These are phyloP conservation scores for Rhodamnia rubescens DNA, from an alignment of 345 rosid genomes.

Conservation along the genomic window DNA sequence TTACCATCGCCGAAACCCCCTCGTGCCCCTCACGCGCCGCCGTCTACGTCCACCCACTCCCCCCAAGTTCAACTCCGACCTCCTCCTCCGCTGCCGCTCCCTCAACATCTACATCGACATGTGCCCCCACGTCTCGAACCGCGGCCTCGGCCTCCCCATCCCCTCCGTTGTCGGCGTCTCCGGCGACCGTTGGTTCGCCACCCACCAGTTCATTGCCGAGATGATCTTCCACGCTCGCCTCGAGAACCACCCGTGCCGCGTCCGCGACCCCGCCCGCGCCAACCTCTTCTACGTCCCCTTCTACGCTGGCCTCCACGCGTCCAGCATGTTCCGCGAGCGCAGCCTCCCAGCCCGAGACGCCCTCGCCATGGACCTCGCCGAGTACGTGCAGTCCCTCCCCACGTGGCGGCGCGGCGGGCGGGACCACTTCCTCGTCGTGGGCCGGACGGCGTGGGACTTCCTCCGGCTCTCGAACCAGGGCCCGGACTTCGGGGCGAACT, in stretches of 20 bases:
- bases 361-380: slow-evolving; percentile 22
- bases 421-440: slow-evolving; percentile 46
- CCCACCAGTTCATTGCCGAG: slow-evolving; percentile 51
- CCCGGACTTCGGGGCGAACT: slow-evolving; percentile 42
- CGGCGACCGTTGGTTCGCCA: slow-evolving; percentile 30
- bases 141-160: slow-evolving; percentile 42
- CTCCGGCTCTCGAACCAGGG: slow-evolving; percentile 20
- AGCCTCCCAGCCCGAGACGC: slow-evolving; percentile 30
- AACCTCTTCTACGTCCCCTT: slow-evolving; percentile 42
- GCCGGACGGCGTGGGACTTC: slow-evolving; percentile 62
- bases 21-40: neutral
- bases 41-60: slow-evolving; percentile 34
- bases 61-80: slow-evolving; percentile 35
- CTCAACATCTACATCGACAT: slow-evolving; percentile 37
- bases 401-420: slow-evolving; percentile 30
- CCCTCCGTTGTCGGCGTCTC: neutral
- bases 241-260: slow-evolving; percentile 45
- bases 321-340: slow-evolving; percentile 34
- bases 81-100: slow-evolving; percentile 29
- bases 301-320: slow-evolving; percentile 50
- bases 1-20: neutral
- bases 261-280: slow-evolving; percentile 29
- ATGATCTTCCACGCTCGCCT: slow-evolving; percentile 51
- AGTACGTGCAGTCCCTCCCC: slow-evolving; percentile 10
- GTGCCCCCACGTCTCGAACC: slow-evolving; percentile 47